Evolutionary conservation across 2,329 filamentous ascomycete genomes (phyloP), one percentile per base, ranked within the genome.

Genomic region (Penicillium sp.): DNA sequence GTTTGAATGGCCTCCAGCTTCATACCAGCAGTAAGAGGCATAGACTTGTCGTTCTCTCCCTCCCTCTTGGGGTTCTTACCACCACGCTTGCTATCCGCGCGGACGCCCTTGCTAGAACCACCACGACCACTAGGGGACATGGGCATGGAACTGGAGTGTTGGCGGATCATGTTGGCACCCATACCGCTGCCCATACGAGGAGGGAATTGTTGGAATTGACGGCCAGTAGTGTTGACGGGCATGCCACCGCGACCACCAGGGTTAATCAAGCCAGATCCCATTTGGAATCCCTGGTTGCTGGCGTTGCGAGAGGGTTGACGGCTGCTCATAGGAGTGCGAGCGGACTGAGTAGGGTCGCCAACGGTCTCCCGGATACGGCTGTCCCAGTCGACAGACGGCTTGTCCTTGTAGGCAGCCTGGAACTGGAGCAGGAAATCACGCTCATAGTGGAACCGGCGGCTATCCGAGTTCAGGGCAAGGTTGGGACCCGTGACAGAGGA

Each of bases 391-490:
- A 93, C 77, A 0, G 92, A 96, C 14, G 95, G 95, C 79, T 97
- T 96, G 81, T 99, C 95, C 61, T 91, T 96, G 79, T 97, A 99
- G 21, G 96, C 91, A 67, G 86, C 86, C 79, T 97, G 91, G 83
- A 99, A 99, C 73, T 99, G 95, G 29, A 99, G 83, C 77, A 99
- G 80, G 82, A 99, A 99, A 68, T 89, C 88, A 69, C 93, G 90
- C 77, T 98, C 92, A 76, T 99, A 99, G 75, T 96, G 93, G 81
- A 96, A 96, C 79, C 93, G 93, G 75, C 89, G 75, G 57, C 78
- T 90, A 33, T 85, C 82, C 27, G 91, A 81, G 75, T 98, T 99
- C 63, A 97, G 79, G 3, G 93, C 90, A 11, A 93, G 91, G 77
- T 97, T 98, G 8, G 95, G 95, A 26, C 93, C 96, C 59, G 84